Conservation (phyloP, 2,329 filamentous ascomycete genomes). For the Dactylonectria estremocensis region DNA sequence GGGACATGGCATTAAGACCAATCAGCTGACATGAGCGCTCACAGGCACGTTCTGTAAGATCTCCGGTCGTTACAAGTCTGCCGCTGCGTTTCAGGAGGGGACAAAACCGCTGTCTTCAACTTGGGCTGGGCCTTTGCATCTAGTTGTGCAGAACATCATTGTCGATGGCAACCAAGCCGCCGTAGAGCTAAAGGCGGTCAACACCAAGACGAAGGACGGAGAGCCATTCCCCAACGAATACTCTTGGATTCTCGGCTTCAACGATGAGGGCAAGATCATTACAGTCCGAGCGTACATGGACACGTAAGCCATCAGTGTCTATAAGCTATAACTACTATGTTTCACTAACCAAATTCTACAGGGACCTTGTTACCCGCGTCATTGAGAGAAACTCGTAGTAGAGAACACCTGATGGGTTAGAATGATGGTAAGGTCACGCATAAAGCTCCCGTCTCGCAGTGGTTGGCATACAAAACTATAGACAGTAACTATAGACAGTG, state of each 20-base stretch:
- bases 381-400: slow-evolving; percentile 2
- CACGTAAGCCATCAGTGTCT: not conserved
- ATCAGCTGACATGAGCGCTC: too few relatives aligned
- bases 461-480: too few relatives aligned
- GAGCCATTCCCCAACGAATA: slow-evolving; percentile 13
- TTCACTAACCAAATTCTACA: not conserved
- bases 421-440: too few relatives aligned
- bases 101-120: slow-evolving; percentile 7
- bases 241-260: slow-evolving; percentile 8
- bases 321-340: not conserved
- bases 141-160: slow-evolving; percentile 8
- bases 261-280: slow-evolving; percentile 10
- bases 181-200: slow-evolving; percentile 5
- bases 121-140: slow-evolving; percentile 7
- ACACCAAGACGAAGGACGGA: slow-evolving; percentile 6
- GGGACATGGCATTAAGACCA: too few relatives aligned
- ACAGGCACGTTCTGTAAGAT: slow-evolving; percentile 15
- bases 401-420: too few relatives aligned
- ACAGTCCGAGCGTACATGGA: slow-evolving; percentile 16
- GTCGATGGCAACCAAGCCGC: slow-evolving; percentile 18
- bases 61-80: slow-evolving; percentile 8
- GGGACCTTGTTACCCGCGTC: slow-evolving; percentile 8
- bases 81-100: slow-evolving; percentile 6
- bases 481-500: too few relatives aligned
- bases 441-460: too few relatives aligned